Evolutionary conservation across 129 eudicot genomes (phyloP), one percentile per base, ranked within the genome.

Genomic region (Tagetes erecta): DNA sequence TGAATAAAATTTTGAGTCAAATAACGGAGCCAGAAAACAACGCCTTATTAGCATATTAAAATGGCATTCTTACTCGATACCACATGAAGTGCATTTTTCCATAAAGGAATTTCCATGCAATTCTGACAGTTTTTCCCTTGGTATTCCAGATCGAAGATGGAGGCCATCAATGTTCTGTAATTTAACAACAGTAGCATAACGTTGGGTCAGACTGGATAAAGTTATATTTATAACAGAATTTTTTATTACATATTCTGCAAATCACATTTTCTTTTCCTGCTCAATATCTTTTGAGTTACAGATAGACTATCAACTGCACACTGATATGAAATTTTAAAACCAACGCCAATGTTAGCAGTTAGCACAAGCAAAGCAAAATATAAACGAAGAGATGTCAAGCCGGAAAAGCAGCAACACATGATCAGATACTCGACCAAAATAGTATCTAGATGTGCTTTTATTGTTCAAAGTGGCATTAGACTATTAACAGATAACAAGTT

Each of bases 131-230:
- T 87, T 92, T 53, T 89, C 95, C 86, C 96, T 89, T 45, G 96
- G 88, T 50, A 92, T 85, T 76, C 98, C 98, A 72, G 98, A 92
- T 67, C 98, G 92, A 73, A 92, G 92, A 86, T 92, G 98, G 42
- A 92, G 94, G 78, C 96, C 88, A 72, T 92, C 98, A 80, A 92
- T 86, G 74, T 92, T 92, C 97, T 92, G 84, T 41, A 31, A 76
- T 76, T 10, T 80, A 68, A 67, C 74, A 68, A 57, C 66, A 70
- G 63, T 31, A 63, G 50, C 38, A 60, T 27, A 73, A 33, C 10
- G 35, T 37, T 63, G 41, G 27, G 64, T 52, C 64, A 65, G 42
- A 35, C 36, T 70, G 5, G 62, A 67, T 11, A 39, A 75, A n/a
- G 73, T 51, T 64, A 31, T 65, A 41, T 30, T 31, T n/a, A 9